phyloP scores from a whole-genome alignment of 148 eudicot genomes.

The Amaranthus cruentus region DNA sequence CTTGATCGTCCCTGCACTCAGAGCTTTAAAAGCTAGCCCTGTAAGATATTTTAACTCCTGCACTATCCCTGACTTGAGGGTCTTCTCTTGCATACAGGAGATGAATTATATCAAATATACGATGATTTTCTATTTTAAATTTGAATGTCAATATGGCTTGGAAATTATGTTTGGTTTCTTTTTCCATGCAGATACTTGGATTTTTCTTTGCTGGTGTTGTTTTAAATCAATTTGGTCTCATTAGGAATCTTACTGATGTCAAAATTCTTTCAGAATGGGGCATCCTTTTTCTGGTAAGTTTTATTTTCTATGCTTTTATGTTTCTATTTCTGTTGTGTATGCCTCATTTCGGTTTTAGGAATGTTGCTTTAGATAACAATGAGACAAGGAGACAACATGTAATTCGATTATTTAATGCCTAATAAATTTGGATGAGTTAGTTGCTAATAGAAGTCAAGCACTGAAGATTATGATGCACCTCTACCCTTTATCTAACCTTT shows the following conservation, averaged over 20 bases:
- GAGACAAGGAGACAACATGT: neutral
- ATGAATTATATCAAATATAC: no score
- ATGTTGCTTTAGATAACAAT: neutral
- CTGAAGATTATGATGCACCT: no score
- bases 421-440: no score
- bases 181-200: constrained; percentile 74
- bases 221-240: constrained; percentile 86
- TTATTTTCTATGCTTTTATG: constrained; percentile 4
- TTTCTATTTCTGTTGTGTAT: neutral
- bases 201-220: constrained; percentile 96
- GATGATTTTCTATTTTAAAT: no score
- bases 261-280: constrained; percentile 98
- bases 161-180: neutral
- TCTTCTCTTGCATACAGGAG: neutral
- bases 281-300: constrained; percentile 83
- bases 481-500: no score
- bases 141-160: no score
- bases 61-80: neutral
- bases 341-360: neutral
- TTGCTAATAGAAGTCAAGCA: no score
- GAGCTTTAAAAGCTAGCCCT: constrained; percentile 77
- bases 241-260: constrained; percentile 89
- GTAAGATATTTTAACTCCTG: constrained; percentile 38
- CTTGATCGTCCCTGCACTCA: constrained; percentile 84
- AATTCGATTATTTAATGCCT: no score